Conservation (phyloP, 331 rosid genomes). For the Quercus lobata region DNA sequence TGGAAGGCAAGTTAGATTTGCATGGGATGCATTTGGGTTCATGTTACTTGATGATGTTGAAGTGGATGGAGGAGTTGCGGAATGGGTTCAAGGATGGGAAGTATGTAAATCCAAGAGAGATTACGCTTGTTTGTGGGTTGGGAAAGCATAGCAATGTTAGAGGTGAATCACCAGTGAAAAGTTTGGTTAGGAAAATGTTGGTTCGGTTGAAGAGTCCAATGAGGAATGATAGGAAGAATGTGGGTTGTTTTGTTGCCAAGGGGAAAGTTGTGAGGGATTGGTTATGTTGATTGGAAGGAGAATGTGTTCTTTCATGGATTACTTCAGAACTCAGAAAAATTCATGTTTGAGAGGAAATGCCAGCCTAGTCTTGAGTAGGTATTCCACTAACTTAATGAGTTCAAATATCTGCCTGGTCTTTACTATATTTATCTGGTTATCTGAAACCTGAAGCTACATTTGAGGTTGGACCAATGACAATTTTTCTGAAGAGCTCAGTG, state of each 20-base stretch:
- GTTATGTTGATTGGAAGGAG: constrained; percentile 33
- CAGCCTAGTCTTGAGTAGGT: no score
- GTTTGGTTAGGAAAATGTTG: constrained; percentile 63
- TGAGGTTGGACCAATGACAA: no score
- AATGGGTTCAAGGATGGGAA: constrained; percentile 30
- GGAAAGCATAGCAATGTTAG: constrained; percentile 80
- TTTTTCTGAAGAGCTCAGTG: no score
- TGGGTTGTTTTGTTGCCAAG: constrained; percentile 72
- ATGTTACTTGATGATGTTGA: constrained; percentile 59
- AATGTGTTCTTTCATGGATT: not conserved
- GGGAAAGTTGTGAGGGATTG: constrained; percentile 64
- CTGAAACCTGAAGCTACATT: no score
- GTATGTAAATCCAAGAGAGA: constrained; percentile 33
- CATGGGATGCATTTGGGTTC: constrained; percentile 76
- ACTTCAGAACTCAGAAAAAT: not conserved
- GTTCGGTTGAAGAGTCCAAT: constrained; percentile 49
- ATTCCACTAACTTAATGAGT: no score
- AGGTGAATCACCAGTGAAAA: constrained; percentile 67
- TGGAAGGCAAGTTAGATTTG: constrained; percentile 67
- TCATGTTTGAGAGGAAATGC: not conserved
- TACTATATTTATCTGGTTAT: no score
- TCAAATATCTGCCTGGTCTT: no score
- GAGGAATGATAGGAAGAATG: constrained; percentile 62
- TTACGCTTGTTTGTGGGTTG: constrained; percentile 58
- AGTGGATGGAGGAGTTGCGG: constrained; percentile 68